A percentile compares a stretch with the other conserved stretches of the same genome.
Evolutionary conservation across 129 eudicot species (phyloP).

Genomic region (Saposhnikovia divaricata): DNA sequence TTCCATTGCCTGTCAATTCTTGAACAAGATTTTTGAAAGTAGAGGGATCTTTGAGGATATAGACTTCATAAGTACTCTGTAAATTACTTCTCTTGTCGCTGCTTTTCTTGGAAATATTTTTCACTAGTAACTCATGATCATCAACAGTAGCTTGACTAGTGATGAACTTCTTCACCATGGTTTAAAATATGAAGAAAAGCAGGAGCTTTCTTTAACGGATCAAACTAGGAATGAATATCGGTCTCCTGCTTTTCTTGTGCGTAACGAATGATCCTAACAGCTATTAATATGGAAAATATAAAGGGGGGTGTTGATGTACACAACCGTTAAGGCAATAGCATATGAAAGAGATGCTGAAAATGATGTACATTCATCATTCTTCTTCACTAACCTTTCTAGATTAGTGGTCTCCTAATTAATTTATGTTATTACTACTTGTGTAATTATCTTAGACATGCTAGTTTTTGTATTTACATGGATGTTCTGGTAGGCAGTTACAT

Average conservation of each 20-base stretch:
- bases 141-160: neutral
- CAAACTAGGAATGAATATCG: constrained; percentile 18
- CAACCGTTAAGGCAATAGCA: constrained; percentile 27
- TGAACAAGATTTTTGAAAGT: constrained; percentile 59
- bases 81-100: constrained; percentile 21
- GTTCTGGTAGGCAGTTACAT: neutral
- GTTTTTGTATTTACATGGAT: constrained; percentile 20
- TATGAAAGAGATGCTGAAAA: constrained; percentile 25
- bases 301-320: constrained; percentile 1
- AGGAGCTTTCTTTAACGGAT: constrained; percentile 7
- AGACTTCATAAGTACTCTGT: constrained; percentile 29
- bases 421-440: neutral
- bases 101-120: constrained; percentile 19
- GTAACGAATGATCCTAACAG: constrained; percentile 40
- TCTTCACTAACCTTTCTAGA: constrained; percentile 11
- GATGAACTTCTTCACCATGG: constrained; percentile 6
- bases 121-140: constrained; percentile 19
- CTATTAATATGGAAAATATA: constrained; percentile 21
- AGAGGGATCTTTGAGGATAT: constrained; percentile 47
- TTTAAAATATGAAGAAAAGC: constrained; percentile 3
- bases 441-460: constrained; percentile 16
- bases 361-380: constrained; percentile 18
- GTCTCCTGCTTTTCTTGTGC: constrained; percentile 24
- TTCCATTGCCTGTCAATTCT: constrained; percentile 51
- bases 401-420: constrained; percentile 14